These are phyloP conservation scores for Orbilia javanica DNA, from an alignment of 2,329 filamentous ascomycete species.

Conservation along the genomic window DNA sequence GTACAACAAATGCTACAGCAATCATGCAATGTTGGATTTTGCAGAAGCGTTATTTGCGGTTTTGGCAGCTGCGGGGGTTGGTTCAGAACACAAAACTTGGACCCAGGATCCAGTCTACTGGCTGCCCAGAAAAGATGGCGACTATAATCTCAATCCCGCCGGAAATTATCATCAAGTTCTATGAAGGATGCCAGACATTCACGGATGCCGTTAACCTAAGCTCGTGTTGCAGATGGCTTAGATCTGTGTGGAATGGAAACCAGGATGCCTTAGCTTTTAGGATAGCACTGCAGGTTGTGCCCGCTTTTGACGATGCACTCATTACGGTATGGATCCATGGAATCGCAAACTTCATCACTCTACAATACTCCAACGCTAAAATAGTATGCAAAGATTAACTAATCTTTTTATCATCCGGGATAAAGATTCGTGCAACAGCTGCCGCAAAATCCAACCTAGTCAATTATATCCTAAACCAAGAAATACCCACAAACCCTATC, in stretches of 20 bases:
- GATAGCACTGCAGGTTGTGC: neutral
- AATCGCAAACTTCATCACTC: neutral
- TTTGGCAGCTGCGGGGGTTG: too few species aligned
- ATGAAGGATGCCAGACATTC: neutral
- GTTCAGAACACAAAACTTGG: too few species aligned
- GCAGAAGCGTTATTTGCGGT: too few species aligned
- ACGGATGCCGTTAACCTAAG: slow-evolving; percentile 14
- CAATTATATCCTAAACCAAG: neutral
- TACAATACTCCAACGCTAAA: neutral
- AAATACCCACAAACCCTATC: neutral
- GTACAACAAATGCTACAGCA: too few species aligned
- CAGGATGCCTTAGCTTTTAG: neutral
- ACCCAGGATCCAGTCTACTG: neutral
- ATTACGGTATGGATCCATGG: slow-evolving; percentile 17
- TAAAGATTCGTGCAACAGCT: slow-evolving; percentile 19
- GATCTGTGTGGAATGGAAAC: slow-evolving; percentile 1
- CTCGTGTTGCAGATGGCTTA: neutral
- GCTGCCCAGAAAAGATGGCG: neutral
- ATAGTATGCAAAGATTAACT: neutral
- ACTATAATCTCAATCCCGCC: neutral
- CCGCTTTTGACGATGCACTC: slow-evolving; percentile 26
- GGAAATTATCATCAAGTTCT: neutral
- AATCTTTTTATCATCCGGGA: neutral
- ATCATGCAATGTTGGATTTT: too few species aligned
- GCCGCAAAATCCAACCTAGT: slow-evolving; percentile 6